Conservation (phyloP, 768 basidiomycete species). For the Lyophyllum semitale region DNA sequence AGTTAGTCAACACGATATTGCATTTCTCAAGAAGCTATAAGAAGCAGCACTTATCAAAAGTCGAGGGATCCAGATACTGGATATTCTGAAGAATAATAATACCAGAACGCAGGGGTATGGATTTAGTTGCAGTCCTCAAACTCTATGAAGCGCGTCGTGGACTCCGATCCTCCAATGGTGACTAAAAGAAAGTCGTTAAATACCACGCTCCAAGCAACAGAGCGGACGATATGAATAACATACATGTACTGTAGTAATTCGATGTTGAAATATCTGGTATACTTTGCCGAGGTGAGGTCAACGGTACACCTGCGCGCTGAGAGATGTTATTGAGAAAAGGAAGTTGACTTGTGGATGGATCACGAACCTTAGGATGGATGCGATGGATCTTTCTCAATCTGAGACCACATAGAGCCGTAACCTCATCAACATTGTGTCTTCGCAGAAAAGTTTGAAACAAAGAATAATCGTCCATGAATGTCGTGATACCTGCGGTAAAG, state of each 20-base stretch:
- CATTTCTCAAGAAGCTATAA: no score
- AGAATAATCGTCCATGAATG: constrained; percentile 25
- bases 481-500: constrained; percentile 6
- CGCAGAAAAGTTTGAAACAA: constrained; percentile 26
- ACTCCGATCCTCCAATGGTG: constrained; percentile 22
- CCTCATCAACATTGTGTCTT: constrained; percentile 15
- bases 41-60: no score
- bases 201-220: not conserved
- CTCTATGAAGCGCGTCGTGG: constrained; percentile 25
- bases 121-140: constrained; percentile 20
- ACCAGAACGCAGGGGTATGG: no score
- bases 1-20: no score
- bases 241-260: constrained; percentile 31
- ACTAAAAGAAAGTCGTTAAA: constrained; percentile 10
- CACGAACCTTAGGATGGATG: constrained; percentile 29
- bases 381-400: constrained; percentile 21
- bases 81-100: no score
- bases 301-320: constrained; percentile 29
- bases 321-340: not conserved
- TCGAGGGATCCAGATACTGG: no score
- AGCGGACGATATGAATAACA: constrained; percentile 7
- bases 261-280: constrained; percentile 27
- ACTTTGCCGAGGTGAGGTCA: constrained; percentile 20
- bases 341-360: not conserved
- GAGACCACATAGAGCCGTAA: constrained; percentile 21